Evolutionary conservation across 2,329 filamentous ascomycete genomes (phyloP).

Genomic region (Fusarium sp.): DNA sequence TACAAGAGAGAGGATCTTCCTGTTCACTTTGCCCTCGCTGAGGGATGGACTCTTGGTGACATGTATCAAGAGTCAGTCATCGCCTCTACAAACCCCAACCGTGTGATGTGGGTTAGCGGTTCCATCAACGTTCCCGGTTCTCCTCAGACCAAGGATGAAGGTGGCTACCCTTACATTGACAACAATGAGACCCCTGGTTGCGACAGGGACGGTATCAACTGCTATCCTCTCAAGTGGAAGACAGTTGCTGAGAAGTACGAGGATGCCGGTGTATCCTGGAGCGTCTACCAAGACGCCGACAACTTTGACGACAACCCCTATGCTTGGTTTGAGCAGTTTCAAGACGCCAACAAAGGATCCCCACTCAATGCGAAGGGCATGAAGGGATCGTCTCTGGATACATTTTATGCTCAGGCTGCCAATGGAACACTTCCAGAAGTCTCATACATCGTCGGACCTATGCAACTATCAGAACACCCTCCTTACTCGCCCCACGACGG

Average conservation of each 20-base stretch:
- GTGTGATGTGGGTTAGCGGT: slow-evolving; percentile 63
- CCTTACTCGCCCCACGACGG: neutral
- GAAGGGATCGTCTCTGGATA: neutral
- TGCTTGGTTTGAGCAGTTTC: slow-evolving; percentile 66
- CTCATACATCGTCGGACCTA: neutral
- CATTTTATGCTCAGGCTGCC: neutral
- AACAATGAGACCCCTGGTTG: slow-evolving; percentile 63
- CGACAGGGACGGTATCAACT: slow-evolving; percentile 58
- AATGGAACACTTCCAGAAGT: neutral
- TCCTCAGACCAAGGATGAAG: slow-evolving; percentile 27
- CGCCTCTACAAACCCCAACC: slow-evolving; percentile 65
- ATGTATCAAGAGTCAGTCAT: slow-evolving; percentile 68
- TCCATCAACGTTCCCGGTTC: slow-evolving; percentile 63
- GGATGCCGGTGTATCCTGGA: slow-evolving; percentile 62
- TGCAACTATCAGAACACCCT: slow-evolving; percentile 1
- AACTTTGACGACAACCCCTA: slow-evolving; percentile 68
- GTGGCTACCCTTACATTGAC: slow-evolving; percentile 55
- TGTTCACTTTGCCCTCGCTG: slow-evolving; percentile 66
- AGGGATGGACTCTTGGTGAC: slow-evolving; percentile 66
- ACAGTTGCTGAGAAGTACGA: slow-evolving; percentile 63
- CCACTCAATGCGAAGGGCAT: slow-evolving; percentile 27
- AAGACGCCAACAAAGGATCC: slow-evolving; percentile 52
- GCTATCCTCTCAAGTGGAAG: slow-evolving; percentile 67
- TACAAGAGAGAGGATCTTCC: slow-evolving; percentile 65
- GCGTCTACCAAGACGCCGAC: slow-evolving; percentile 62